Base-by-base conservation (phyloP, 2,329 filamentous ascomycete genomes). In the Diaporthe velutina region DNA sequence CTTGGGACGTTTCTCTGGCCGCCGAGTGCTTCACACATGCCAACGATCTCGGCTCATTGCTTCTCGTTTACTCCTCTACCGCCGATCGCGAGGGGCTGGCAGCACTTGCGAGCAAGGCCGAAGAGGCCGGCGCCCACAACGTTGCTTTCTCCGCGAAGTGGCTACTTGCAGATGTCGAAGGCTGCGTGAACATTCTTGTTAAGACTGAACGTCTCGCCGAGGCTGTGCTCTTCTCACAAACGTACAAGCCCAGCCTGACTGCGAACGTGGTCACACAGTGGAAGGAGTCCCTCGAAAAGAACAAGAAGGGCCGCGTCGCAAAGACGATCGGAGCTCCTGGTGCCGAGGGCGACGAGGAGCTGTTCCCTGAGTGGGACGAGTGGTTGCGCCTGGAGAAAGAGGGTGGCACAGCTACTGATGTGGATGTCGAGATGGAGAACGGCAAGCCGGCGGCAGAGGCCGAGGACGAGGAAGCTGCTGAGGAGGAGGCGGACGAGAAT, bases 301-400 rank as follows among this genome's bases (percentile, higher is more conserved):
- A 88, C 71, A 96, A 96, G 83, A 98, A 97, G 88, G 90, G 89
- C 15, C 95, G 97, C 78, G 93, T 98, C 5, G 91, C 94, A 15
- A 93, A 96, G 85, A 88, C 95, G 68, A 90, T 99, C 71, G 96
- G 94, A 76, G 89, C 95, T 0, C 97, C 97, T 0, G 75, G 75
- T n/a, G 93, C 94, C 79, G 75, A 76, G 30, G 93, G 94, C 79
- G 94, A 95, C 75, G 93, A 93, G 54, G 96, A 98, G 3, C 89
- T 99, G 79, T 99, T 99, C 86, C 96, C 96, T 0, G 95, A 98
- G 80, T 99, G 97, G 97, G 94, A 98, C 6, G 93, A 97, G 83
- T 98, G 95, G 87, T 82, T 98, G 79, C 89, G 90, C 80, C 82
- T 98, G 76, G 97, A 98, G 86, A 90, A 89, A 75, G 92, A 95